These are phyloP conservation scores for Dichotomocladium elegans DNA, from an alignment of 371 early-diverging fungal species.

Conservation along the genomic window DNA sequence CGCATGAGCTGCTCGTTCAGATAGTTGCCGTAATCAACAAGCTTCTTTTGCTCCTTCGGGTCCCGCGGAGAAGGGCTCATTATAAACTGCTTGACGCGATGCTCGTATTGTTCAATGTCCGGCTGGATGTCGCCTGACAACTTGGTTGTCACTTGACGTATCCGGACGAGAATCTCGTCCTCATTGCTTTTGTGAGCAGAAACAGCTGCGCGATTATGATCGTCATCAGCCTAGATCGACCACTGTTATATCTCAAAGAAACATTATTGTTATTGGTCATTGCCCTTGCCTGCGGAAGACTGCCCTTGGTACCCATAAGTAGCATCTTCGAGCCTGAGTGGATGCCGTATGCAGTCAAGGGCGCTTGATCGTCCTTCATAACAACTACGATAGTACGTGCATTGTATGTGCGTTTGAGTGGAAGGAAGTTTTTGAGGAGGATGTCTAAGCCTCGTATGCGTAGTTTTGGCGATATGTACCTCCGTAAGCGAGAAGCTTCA, in stretches of 20 bases:
- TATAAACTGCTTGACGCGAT: conserved; percentile 10
- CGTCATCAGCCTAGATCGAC: not conserved
- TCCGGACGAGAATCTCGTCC: conserved; percentile 1
- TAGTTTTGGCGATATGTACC: too few relatives aligned
- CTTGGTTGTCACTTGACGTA: conserved; percentile 4
- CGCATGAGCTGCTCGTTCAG: conserved; percentile 21
- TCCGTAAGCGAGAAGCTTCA: conserved; percentile 36
- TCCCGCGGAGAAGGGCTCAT: not conserved
- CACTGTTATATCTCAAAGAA: not conserved
- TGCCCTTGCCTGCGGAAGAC: too few relatives aligned
- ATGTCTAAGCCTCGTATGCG: too few relatives aligned
- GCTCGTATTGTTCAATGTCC: conserved; percentile 17
- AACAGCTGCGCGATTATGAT: not conserved
- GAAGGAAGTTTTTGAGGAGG: too few relatives aligned
- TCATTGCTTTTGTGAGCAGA: not conserved
- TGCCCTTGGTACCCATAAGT: too few relatives aligned
- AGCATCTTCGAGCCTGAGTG: conserved; percentile 13
- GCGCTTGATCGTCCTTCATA: conserved; percentile 17
- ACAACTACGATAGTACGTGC: conserved; percentile 10
- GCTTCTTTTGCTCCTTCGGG: conserved; percentile 11
- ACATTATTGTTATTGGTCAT: conserved; percentile 1
- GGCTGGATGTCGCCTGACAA: conserved; percentile 8
- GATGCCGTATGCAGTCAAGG: conserved; percentile 13
- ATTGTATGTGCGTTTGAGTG: not conserved
- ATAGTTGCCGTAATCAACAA: conserved; percentile 14